Evolutionary conservation across 2,329 filamentous ascomycete species (phyloP).

Genomic region (Hymenoscyphus albidus): DNA sequence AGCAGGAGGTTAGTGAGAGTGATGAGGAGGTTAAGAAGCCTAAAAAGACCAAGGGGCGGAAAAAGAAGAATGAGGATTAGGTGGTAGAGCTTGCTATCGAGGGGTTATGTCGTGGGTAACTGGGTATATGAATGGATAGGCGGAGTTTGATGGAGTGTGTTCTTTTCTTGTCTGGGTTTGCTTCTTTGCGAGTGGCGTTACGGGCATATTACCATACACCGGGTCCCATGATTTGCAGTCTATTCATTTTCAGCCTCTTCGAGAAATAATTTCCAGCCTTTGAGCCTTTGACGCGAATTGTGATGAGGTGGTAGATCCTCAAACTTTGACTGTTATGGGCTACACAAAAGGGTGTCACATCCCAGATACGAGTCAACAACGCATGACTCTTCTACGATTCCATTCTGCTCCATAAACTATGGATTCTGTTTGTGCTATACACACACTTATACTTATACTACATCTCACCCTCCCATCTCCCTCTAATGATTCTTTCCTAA

Average conservation of each 20-base stretch:
- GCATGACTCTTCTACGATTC: too few relatives aligned
- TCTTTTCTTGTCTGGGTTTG: too few relatives aligned
- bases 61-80: conserved; percentile 24
- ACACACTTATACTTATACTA: too few relatives aligned
- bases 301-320: too few relatives aligned
- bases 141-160: background rate
- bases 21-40: conserved; percentile 28
- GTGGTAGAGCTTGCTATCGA: background rate
- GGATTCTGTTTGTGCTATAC: too few relatives aligned
- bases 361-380: too few relatives aligned
- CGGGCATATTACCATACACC: background rate
- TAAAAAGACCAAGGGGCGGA: conserved; percentile 29
- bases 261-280: conserved; percentile 6
- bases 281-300: background rate
- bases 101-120: background rate
- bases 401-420: too few relatives aligned
- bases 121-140: background rate
- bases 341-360: too few relatives aligned
- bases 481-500: too few relatives aligned
- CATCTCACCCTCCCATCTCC: too few relatives aligned
- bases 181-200: background rate
- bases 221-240: background rate
- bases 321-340: too few relatives aligned
- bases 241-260: conserved; percentile 14
- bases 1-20: conserved; percentile 18